A percentile compares a stretch with the other conserved stretches of the same genome.
Evolutionary conservation across 2,329 filamentous ascomycete genomes (phyloP).

Genomic region (Chaetomium strumarium): DNA sequence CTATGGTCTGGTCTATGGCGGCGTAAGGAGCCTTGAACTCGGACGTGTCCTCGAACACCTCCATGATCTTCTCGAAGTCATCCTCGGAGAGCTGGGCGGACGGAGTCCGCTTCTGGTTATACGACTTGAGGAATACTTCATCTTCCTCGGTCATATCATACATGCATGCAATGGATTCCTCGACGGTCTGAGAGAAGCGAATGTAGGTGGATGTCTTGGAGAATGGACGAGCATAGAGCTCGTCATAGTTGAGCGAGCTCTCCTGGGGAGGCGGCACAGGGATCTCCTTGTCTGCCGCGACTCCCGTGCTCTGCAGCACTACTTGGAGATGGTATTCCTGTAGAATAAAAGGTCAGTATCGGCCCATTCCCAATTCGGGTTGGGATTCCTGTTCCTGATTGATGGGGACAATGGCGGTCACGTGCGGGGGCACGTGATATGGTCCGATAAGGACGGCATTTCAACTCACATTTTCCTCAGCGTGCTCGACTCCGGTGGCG

Average conservation of each 20-base stretch:
- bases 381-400: too few relatives aligned
- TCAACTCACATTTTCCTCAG: conserved; percentile 90
- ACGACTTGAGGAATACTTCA: conserved; percentile 72
- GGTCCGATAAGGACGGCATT: conserved; percentile 25
- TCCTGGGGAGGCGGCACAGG: conserved; percentile 60
- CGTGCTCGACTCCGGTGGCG: conserved; percentile 94
- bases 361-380: not conserved
- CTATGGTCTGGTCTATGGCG: conserved; percentile 79
- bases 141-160: conserved; percentile 97
- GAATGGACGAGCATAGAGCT: conserved; percentile 74
- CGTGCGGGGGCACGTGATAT: conserved; percentile 45
- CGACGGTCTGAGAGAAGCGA: conserved; percentile 94
- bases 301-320: conserved; percentile 55
- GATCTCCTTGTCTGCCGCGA: conserved; percentile 55
- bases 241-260: conserved; percentile 74
- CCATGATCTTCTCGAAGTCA: conserved; percentile 90
- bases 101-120: conserved; percentile 70
- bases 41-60: conserved; percentile 86
- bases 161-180: conserved; percentile 82
- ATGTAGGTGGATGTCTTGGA: conserved; percentile 89
- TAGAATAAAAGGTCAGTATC: conserved; percentile 30
- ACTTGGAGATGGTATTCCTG: conserved; percentile 96
- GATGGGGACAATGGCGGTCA: conserved; percentile 28
- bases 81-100: conserved; percentile 71
- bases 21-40: conserved; percentile 81